Evolutionary conservation across 192 early-diverging fungal species (phyloP), one percentile per base, ranked within the genome.

Genomic region (Coemansia sp.): DNA sequence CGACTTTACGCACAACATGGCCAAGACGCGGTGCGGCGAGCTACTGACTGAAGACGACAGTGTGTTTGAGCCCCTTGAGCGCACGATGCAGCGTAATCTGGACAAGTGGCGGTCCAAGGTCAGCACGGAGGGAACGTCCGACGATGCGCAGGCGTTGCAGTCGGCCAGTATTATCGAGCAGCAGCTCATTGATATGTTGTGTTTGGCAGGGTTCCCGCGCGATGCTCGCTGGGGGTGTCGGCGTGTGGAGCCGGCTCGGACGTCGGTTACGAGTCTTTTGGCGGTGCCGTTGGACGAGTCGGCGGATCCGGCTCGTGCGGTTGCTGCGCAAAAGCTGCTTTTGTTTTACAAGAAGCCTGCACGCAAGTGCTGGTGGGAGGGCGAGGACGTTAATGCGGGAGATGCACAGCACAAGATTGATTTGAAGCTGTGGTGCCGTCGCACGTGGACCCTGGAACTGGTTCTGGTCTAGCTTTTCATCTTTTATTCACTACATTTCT

Each of bases 321-420:
- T 87, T 10, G 88, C 89, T 11, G 88, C 87, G 10, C 89, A 92
- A 68, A 90, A 89, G 65, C 70, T 92, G 25, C 62, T 91, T 11
- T 66, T 90, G 24, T 91, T 92, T 58, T 92, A 87, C 86, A 89
- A 88, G 79, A 92, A 91, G 66, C 89, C 91, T 14, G 91, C 91
- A 65, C 86, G 89, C 67, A 92, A 92, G 73, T 92, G 88, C 70
- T 92, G 89, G 89, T 92, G 90, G 89, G 89, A 92, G 76, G 87
- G 88, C 17, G 83, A 84, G 43, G 86, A 87, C 61, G 82, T 92
- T 55, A 77, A 84, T 51, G 70, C 89, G 11, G 78, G 83, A 52
- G 76, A 85, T 56, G 76, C 73, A 48, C 65, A 84, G 45, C 80
- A 73, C 62, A 68, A 76, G 53, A 81, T 83, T n/a, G 67, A 84